Evolutionary conservation across 129 eudicot species (phyloP), one percentile per base, ranked within the genome.

Genomic region (Lactuca sativa): DNA sequence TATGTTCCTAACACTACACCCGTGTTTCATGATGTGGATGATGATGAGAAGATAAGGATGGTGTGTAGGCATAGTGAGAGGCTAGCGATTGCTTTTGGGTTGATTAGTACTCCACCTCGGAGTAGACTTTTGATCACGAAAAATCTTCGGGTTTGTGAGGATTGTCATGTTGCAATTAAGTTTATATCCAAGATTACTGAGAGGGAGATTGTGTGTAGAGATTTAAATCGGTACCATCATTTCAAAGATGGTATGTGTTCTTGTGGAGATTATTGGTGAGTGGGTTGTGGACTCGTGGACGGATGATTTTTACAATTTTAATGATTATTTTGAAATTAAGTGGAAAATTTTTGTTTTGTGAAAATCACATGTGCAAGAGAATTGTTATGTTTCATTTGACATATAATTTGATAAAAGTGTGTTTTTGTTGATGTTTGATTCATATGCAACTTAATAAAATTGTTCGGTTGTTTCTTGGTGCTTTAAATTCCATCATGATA

Each of bases 131-230:
- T 85, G 57, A 71, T 88, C 52, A 88, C 85, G 14, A 88, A 88
- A 66, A 88, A 83, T 58, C 85, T 88, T 64, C 65, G 83, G 51
- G 88, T 82, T 55, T 88, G 95, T 56, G 95, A 88, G 82, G 95
- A 88, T 64, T 88, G 95, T 77, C 95, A 85, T 74, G 88, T 78
- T 11, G 90, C 88, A 1, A 88, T 88, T n/a, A 88, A 85, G 83
- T 82, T 82, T 30, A 83, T 88, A 59, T 88, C 95, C 1, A 85
- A 81, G 64, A 69, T 88, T 70, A 81, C 84, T 9, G 81, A 80
- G n/a, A 80, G 91, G 76, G 95, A 85, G 74, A 81, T 85, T 25
- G 80, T 67, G 17, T 71, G 85, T 61, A 81, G 95, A 69, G 95
- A 88, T 78, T 86, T 85, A 17, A 88, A 88, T 78, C 85, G 91